Conservation (phyloP, 108 stramenopile species). For the Parietichytrium sp. region DNA sequence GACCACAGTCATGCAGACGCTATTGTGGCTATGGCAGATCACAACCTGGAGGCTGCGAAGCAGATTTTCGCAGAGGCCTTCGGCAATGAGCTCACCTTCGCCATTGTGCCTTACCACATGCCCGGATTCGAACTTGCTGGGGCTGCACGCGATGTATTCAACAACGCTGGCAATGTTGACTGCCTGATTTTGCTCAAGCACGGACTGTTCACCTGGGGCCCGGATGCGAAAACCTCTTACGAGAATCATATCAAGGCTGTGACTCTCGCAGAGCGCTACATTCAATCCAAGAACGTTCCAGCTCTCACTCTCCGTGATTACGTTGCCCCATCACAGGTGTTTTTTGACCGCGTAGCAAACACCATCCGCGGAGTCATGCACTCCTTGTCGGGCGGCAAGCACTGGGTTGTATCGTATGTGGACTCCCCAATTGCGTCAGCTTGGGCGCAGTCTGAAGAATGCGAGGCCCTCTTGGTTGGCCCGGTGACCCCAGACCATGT, state of each 20-base stretch:
- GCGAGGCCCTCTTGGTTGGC: slow-evolving; percentile 10
- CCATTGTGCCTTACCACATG: slow-evolving; percentile 36
- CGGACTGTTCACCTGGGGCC: slow-evolving; percentile 40
- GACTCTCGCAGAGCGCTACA: slow-evolving; percentile 33
- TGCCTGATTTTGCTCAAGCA: slow-evolving; percentile 40
- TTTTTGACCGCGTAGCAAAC: slow-evolving; percentile 32
- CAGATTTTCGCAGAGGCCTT: slow-evolving; percentile 2
- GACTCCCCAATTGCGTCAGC: slow-evolving; percentile 1
- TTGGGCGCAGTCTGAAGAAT: slow-evolving; percentile 19
- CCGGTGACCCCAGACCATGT: slow-evolving; percentile 23
- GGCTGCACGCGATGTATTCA: neutral
- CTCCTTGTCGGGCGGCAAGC: neutral
- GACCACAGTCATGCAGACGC: slow-evolving; percentile 42
- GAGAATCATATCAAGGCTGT: slow-evolving; percentile 36
- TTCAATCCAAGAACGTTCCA: neutral
- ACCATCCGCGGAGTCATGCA: neutral
- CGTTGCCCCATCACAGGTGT: neutral
- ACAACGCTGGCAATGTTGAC: slow-evolving; percentile 19
- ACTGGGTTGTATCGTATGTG: neutral
- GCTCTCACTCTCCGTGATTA: neutral
- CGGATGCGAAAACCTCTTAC: neutral
- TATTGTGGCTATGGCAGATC: slow-evolving; percentile 29
- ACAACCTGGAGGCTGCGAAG: neutral
- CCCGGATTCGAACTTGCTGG: slow-evolving; percentile 27
- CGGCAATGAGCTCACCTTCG: slow-evolving; percentile 26